Percentiles rank a stretch among this genome's conserved stretches.
These are phyloP conservation scores for Chaetomiaceae sp. DNA, from an alignment of 2,329 filamentous ascomycete genomes.

Conservation along the genomic window DNA sequence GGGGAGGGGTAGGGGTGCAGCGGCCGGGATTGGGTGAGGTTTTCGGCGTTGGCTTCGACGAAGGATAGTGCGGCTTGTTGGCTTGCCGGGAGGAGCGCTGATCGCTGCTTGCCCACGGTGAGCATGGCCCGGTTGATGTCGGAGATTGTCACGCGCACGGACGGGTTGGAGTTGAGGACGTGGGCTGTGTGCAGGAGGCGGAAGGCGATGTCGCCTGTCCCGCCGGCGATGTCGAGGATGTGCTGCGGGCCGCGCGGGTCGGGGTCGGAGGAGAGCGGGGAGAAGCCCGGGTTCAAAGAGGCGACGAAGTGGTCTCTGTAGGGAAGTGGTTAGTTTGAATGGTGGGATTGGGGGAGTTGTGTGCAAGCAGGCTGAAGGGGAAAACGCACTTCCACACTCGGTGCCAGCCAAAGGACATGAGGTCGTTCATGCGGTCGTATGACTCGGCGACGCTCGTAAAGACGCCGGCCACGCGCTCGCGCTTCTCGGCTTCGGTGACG, in stretches of 20 bases:
- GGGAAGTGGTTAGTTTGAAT: background rate
- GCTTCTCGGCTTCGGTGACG: slow-evolving; percentile 74
- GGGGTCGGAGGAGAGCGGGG: slow-evolving; percentile 42
- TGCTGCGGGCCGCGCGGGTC: slow-evolving; percentile 51
- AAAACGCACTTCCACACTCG: slow-evolving; percentile 75
- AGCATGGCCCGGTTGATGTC: slow-evolving; percentile 98
- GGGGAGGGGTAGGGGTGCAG: slow-evolving; percentile 15
- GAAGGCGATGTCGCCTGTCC: slow-evolving; percentile 96
- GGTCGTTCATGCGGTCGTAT: slow-evolving; percentile 98
- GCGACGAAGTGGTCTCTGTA: slow-evolving; percentile 82
- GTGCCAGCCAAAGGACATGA: slow-evolving; percentile 97
- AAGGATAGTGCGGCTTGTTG: slow-evolving; percentile 63
- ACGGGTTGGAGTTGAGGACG: slow-evolving; percentile 70
- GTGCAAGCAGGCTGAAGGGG: background rate
- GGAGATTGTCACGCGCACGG: slow-evolving; percentile 81
- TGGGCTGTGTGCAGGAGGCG: slow-evolving; percentile 88
- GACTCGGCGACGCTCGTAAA: slow-evolving; percentile 93
- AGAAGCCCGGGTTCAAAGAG: slow-evolving; percentile 76
- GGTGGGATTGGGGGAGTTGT: background rate
- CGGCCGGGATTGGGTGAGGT: slow-evolving; percentile 42
- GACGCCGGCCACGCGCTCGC: slow-evolving; percentile 68
- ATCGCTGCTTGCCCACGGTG: slow-evolving; percentile 76
- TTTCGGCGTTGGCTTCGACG: slow-evolving; percentile 85
- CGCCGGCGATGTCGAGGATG: slow-evolving; percentile 94
- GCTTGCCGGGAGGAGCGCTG: slow-evolving; percentile 50